Base-by-base conservation (phyloP, 2,329 filamentous ascomycete species). In the Sclerotinia nivalis region DNA sequence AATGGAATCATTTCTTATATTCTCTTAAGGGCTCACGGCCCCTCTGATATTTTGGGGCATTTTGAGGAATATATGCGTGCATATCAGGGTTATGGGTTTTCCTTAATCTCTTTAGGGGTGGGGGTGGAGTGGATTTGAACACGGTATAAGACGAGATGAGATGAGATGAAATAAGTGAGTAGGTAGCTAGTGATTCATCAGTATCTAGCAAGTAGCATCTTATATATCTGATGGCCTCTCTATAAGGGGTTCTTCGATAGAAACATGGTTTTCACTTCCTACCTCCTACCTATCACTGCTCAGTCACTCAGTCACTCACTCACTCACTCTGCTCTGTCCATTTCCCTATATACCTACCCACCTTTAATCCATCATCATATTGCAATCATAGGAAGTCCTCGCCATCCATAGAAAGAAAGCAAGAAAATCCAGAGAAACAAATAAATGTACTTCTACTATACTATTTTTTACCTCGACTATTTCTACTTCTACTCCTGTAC, bases 51-150 rank as follows among this genome's bases (percentile, higher is more conserved):
- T 37, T 31, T 56, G 45, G 50, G 25, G 28, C 40, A 56, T 45
- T 40, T 55, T 40, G 50, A 56, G 37, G 49, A n/a, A 13, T 60
- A 50, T 20, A 37, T 47, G 59, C 59, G 18, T 56, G 49, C 59
- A 69, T 40, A 65, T 45, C 49, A 64, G 67, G 67, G 50, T 56
- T 25, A 8, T 54, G 40, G 49, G 59, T 13, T 56, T 65, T 69
- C 34, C 47, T 47, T 69, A n/a, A 43, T 66, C 50, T 69, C 34
- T 69, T 31, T 22, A n/a, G 28, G 43, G 45, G 22, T 37, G 25
- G 55, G 37, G 12, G 13, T 1, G 13, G 7, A 31, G 54, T 31
- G 40, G 37, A 12, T 28, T 64, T 15, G 25, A 31, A 47, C 37
- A 43, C 3, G 47, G 15, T n/a, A 40, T 22, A n/a, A 52, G 34